Evolutionary conservation across 352 stramenopile species (phyloP), one percentile per base, ranked within the genome.

Genomic region (Pythium brassicae): DNA sequence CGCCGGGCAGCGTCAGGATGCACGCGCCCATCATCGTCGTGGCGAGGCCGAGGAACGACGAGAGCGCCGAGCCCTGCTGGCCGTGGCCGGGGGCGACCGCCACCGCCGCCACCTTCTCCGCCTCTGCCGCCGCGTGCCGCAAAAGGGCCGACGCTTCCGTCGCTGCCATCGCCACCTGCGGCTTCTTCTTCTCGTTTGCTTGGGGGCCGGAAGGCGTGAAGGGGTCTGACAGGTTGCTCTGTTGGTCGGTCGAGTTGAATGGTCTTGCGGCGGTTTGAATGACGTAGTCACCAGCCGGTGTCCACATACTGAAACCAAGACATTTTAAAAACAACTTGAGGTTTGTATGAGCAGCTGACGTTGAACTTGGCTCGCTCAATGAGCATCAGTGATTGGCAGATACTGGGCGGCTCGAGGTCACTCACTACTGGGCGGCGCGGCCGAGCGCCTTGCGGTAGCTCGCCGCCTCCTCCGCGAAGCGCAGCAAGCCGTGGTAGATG

Each of bases 11-110:
- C 42, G 79, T 83, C 55, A 94, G 71, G 44, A 94, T 84, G 52
- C 74, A 85, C n/a, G 83, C 77, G 17, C 81, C 81, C 60, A 84
- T 91, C 83, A 94, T 94, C 45, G 83, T 94, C 26, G 81, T 89
- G 37, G 83, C 83, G 19, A 94, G 69, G 0, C 81, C 83, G 42
- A 94, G 66, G 53, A 84, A 94, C 4, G 79, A 85, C 63, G 81
- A 91, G 32, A 89, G 59, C 23, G 78, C 72, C 23, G 76, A 88
- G 26, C 81, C 78, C 43, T 81, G 63, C 55, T 83, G 70, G 2
- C 65, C 72, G 60, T 74, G 71, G 34, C 55, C 63, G 0, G 65
- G 69, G 22, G 34, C 45, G 10, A 27, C 20, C 9, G 12, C 17
- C 15, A 17, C 14, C 14, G 58, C 51, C n/a, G 51, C 57, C 45